phyloP scores from a whole-genome alignment of 164 flowering plant species.

The Tetracentron sinense region DNA sequence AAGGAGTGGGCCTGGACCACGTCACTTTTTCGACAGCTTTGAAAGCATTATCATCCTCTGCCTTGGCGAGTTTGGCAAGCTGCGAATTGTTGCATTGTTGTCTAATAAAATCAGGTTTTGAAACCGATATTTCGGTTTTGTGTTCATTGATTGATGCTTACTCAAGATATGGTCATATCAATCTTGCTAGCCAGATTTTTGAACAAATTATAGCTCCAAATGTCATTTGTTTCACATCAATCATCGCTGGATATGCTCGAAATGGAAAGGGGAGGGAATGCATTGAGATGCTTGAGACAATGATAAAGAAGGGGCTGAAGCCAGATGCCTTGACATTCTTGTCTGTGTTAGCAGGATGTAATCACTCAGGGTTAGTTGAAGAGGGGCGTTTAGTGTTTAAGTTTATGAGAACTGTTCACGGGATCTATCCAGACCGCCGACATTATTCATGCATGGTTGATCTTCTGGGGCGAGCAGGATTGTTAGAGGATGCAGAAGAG shows the following conservation, averaged over 20 bases:
- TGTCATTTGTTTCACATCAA: constrained; percentile 56
- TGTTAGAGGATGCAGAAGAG: constrained; percentile 62
- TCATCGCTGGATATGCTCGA: constrained; percentile 63
- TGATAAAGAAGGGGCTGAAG: constrained; percentile 40
- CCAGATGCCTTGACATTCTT: constrained; percentile 72
- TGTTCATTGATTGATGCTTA: constrained; percentile 67
- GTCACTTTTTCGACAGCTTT: constrained; percentile 54
- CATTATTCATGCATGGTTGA: constrained; percentile 79
- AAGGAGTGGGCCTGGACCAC: constrained; percentile 52
- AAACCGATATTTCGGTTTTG: constrained; percentile 39
- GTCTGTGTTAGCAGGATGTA: constrained; percentile 59
- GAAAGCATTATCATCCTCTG: constrained; percentile 48
- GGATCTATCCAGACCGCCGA: constrained; percentile 41
- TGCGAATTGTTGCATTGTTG: constrained; percentile 46
- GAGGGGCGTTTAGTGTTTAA: constrained; percentile 53
- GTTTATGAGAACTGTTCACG: constrained; percentile 37
- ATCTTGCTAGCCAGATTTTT: constrained; percentile 40
- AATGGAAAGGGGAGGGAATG: constrained; percentile 61
- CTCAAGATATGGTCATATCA: constrained; percentile 54
- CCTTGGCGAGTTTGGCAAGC: constrained; percentile 26
- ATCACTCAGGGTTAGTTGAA: constrained; percentile 62
- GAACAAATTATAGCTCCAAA: constrained; percentile 40
- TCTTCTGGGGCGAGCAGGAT: constrained; percentile 66
- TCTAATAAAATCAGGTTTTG: constrained; percentile 54
- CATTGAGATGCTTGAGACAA: constrained; percentile 36